Conservation (phyloP, 306 rosid genomes). For the Cucurbita moschata region DNA sequence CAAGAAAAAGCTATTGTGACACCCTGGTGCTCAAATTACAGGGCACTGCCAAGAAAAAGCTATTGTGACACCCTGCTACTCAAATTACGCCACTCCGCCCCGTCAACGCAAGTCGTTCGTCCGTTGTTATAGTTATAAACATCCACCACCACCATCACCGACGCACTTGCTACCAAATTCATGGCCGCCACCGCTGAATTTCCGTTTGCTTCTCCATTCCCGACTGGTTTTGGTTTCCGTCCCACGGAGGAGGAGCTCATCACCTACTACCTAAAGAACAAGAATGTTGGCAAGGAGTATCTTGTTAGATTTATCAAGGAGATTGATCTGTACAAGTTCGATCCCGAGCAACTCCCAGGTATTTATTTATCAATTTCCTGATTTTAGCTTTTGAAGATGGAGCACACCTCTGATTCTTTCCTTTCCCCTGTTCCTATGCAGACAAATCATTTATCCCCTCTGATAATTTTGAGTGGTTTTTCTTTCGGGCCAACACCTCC, state of each 20-base stretch:
- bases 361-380: not conserved
- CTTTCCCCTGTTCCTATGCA: not conserved
- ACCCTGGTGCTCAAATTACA: no score
- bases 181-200: not conserved
- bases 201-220: not conserved
- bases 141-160: no score
- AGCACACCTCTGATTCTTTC: not conserved
- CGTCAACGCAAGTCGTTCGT: not conserved
- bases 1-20: no score
- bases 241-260: conserved; percentile 70
- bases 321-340: conserved; percentile 31
- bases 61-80: no score
- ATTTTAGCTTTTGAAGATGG: not conserved
- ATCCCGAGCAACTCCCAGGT: conserved; percentile 53
- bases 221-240: conserved; percentile 30
- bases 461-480: conserved; percentile 49
- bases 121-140: no score
- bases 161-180: not conserved
- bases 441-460: conserved; percentile 22
- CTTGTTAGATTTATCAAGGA: conserved; percentile 14
- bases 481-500: conserved; percentile 23
- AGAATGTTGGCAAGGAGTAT: conserved; percentile 15
- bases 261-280: conserved; percentile 23
- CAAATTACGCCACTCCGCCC: no score
- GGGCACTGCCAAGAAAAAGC: no score